Evolutionary conservation across 257 asterid genomes (phyloP), one percentile per base, ranked within the genome.

Genomic region (Plantago elongata): DNA sequence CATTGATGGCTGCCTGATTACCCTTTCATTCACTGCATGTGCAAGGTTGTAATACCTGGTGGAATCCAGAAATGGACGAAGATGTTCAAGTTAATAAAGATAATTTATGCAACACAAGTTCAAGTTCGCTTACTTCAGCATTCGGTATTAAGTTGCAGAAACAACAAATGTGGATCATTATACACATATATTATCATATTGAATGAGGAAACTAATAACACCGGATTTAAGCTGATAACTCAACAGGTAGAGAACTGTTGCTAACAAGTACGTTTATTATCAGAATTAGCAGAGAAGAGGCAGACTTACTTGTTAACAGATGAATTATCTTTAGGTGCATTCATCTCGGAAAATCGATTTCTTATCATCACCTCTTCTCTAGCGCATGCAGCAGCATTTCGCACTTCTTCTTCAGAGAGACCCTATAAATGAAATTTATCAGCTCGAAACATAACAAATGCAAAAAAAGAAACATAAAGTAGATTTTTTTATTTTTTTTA

Each of bases 341-440:
- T 93, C 99, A 93, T 87, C 84, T 93, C 99, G 65, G 94, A 85
- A 72, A 93, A 93, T 57, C 94, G 94, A 74, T 90, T 93, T 81
- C 99, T 83, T 72, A 93, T 90, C 95, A 75, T 72, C 68, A 93
- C 99, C 79, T 93, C 99, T 72, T 93, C 99, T 82, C 96, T 83
- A 56, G 99, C 99, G 79, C 97, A 93, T 65, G 95, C 86, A 65
- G 96, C 99, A 13, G 97, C 95, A 69, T 95, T 79, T 79, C 90
- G 87, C 59, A 87, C 95, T 85, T 93, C 99, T 83, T 93, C 99
- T 73, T 90, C 97, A 69, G 99, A 87, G 16, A 93, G 95, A 74
- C 99, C 99, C 99, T 93, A 72, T 73, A 42, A 42, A 43, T 70
- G 72, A 52, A 29, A 57, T 17, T 56, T 5, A 56, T 55, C 34